Percentiles rank a stretch among this genome's conserved stretches.
Evolutionary conservation across 331 rosid species (phyloP).

Genomic region (Erythrophleum ivorense): DNA sequence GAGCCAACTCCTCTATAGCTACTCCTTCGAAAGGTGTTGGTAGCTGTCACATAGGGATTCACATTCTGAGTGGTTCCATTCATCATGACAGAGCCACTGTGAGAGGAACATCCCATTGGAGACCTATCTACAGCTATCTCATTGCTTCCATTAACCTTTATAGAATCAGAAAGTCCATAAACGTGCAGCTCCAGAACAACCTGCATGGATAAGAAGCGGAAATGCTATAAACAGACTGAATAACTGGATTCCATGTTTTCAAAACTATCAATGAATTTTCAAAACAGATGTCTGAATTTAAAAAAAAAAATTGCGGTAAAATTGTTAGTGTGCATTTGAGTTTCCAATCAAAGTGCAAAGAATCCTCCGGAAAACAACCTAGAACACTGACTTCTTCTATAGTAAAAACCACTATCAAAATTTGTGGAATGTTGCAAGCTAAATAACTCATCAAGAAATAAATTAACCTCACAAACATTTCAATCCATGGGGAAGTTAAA

Average conservation of each 20-base stretch:
- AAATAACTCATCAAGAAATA: background rate
- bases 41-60: constrained; percentile 40
- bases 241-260: background rate
- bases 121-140: constrained; percentile 52
- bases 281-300: constrained; percentile 20
- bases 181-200: constrained; percentile 75
- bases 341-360: background rate
- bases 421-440: background rate
- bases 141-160: constrained; percentile 46
- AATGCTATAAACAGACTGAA: constrained; percentile 29
- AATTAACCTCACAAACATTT: background rate
- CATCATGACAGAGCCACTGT: constrained; percentile 44
- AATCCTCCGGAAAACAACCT: background rate
- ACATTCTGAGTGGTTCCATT: constrained; percentile 58
- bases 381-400: background rate
- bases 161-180: constrained; percentile 60
- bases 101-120: constrained; percentile 49
- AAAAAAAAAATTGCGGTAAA: background rate
- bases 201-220: constrained; percentile 54
- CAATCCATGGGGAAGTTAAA: background rate
- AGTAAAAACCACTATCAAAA: background rate
- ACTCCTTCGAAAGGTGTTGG: constrained; percentile 46
- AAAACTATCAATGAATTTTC: constrained; percentile 31
- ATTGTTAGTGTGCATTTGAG: background rate
- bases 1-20: constrained; percentile 55